Evolutionary conservation across 495 filamentous ascomycete species (phyloP).

Genomic region (Hypoxylon fragiforme): DNA sequence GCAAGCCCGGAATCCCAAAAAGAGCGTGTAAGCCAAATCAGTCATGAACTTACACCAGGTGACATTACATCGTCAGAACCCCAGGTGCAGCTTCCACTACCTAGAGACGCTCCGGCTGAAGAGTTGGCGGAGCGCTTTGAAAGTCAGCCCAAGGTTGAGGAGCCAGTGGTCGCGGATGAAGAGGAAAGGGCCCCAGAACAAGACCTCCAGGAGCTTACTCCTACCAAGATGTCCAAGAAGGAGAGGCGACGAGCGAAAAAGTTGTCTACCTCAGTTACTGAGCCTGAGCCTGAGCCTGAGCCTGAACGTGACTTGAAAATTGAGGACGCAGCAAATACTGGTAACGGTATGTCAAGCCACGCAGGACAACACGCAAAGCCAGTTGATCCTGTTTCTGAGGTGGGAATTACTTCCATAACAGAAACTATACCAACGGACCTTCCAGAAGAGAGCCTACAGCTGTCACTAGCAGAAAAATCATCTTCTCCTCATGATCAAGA

Average conservation of each 20-base stretch:
- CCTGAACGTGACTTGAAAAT: slow-evolving; percentile 4
- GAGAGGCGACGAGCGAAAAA: slow-evolving; percentile 38
- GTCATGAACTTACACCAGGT: slow-evolving; percentile 11
- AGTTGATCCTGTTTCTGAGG: neutral
- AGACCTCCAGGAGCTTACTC: slow-evolving; percentile 12
- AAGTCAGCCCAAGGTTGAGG: slow-evolving; percentile 21
- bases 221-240: slow-evolving; percentile 39
- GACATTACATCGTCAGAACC: slow-evolving; percentile 21
- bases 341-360: slow-evolving; percentile 8
- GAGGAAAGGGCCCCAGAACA: slow-evolving; percentile 5
- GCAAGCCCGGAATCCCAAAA: slow-evolving; percentile 30
- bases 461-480: slow-evolving; percentile 1
- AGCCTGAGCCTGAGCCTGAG: slow-evolving; percentile 37
- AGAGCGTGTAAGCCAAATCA: slow-evolving; percentile 24
- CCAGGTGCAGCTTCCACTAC: slow-evolving; percentile 1
- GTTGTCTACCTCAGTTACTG: slow-evolving; percentile 9
- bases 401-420: slow-evolving; percentile 1
- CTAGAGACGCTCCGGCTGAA: slow-evolving; percentile 22
- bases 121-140: slow-evolving; percentile 11
- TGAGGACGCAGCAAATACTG: slow-evolving; percentile 2
- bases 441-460: slow-evolving; percentile 7
- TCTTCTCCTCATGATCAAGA: slow-evolving; percentile 1
- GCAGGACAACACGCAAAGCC: slow-evolving; percentile 1
- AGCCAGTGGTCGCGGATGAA: slow-evolving; percentile 1
- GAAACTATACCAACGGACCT: neutral